These are phyloP conservation scores for Aspergillus luchuensis DNA, from an alignment of 2,329 filamentous ascomycete genomes.

Conservation along the genomic window DNA sequence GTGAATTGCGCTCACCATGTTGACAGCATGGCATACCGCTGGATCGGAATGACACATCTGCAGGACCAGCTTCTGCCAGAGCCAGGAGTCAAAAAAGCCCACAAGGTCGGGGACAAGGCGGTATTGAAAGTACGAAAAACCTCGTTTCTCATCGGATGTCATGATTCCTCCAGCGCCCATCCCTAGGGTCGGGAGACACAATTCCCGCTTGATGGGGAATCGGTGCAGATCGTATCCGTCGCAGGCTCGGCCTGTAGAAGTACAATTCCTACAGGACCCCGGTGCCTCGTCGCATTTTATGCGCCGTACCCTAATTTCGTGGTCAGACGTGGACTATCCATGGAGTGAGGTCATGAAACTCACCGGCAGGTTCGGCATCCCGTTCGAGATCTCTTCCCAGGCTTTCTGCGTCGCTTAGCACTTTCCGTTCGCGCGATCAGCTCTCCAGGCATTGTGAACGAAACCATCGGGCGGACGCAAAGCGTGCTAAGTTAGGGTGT, in stretches of 20 bases:
- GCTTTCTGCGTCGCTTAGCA: not conserved
- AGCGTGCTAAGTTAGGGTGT: no score
- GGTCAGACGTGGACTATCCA: not conserved
- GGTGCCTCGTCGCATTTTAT: constrained; percentile 10
- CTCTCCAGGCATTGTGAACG: no score
- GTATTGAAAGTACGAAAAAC: constrained; percentile 4
- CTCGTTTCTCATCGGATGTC: constrained; percentile 4
- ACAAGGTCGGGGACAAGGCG: not conserved
- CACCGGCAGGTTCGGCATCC: constrained; percentile 13
- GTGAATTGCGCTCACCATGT: constrained; percentile 18
- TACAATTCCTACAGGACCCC: constrained; percentile 1
- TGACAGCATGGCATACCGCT: constrained; percentile 21
- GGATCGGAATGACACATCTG: constrained; percentile 17
- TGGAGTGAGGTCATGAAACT: no score
- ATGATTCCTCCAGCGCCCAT: not conserved
- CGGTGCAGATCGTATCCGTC: constrained; percentile 8
- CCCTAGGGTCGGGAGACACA: not conserved
- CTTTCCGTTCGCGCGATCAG: not conserved
- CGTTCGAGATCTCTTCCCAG: constrained; percentile 2
- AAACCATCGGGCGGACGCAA: no score
- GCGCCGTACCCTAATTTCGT: not conserved
- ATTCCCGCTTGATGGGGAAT: not conserved
- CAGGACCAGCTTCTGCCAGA: constrained; percentile 18
- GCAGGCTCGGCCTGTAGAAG: constrained; percentile 4
- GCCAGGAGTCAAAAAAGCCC: constrained; percentile 1